Evolutionary conservation across 176 grass and related monocot genomes (phyloP).

Genomic region (Oryza australiensis): DNA sequence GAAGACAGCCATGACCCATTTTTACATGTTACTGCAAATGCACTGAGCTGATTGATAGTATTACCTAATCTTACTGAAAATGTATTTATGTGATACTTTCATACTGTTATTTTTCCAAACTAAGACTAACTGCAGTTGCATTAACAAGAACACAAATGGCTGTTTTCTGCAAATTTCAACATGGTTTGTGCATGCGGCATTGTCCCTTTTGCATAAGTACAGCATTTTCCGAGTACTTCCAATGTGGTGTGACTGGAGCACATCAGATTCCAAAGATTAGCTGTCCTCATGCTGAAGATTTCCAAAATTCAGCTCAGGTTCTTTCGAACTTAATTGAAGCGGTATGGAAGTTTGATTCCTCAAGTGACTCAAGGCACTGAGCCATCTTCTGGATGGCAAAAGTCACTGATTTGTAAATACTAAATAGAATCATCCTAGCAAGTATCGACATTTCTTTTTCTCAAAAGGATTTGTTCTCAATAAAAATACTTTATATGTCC

Average conservation of each 20-base stretch:
- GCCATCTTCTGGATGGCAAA: neutral
- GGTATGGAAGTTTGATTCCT: neutral
- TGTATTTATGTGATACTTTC: neutral
- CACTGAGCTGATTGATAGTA: too few species aligned
- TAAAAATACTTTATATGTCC: too few species aligned
- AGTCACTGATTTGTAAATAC: neutral
- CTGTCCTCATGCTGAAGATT: slow-evolving; percentile 2
- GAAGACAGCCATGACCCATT: neutral
- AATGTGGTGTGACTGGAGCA: neutral
- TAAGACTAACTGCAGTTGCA: neutral
- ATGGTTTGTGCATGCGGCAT: neutral
- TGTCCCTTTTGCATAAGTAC: neutral
- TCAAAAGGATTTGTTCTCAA: too few species aligned
- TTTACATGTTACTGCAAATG: neutral
- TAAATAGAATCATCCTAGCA: neutral
- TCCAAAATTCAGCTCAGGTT: neutral
- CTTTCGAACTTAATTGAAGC: slow-evolving; percentile 9
- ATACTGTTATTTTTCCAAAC: neutral
- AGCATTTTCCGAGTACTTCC: neutral
- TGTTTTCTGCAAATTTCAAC: neutral
- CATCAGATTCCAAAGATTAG: neutral
- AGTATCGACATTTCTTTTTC: neutral
- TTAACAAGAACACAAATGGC: neutral
- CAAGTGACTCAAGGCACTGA: neutral
- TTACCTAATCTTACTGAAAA: too few species aligned